A percentile compares a stretch with the other conserved stretches of the same genome.
Conservation (phyloP, 2,329 filamentous ascomycete genomes). For the Fusarium sp. region DNA sequence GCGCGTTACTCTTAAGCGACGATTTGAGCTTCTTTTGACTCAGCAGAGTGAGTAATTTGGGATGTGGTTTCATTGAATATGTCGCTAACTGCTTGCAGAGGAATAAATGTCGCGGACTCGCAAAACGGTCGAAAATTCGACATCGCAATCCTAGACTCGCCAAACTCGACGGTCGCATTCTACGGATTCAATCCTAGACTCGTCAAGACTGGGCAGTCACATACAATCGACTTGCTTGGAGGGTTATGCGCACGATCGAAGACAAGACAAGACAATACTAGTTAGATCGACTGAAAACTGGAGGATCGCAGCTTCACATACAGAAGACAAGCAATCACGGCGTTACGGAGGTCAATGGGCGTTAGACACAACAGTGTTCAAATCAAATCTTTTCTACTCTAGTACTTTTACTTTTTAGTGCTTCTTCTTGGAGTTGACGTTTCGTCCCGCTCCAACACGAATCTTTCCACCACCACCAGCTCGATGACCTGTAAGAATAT, state of each 20-base stretch:
- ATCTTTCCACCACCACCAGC: slow-evolving; percentile 72
- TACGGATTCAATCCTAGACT: neutral
- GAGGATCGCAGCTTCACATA: neutral
- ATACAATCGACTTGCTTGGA: too few species aligned
- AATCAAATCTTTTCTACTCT: slow-evolving; percentile 23
- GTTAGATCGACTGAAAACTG: neutral
- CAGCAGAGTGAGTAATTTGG: slow-evolving; percentile 77
- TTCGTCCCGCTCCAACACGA: slow-evolving; percentile 85
- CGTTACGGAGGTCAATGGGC: slow-evolving; percentile 38
- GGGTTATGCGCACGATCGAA: too few species aligned
- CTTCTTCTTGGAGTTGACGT: slow-evolving; percentile 82
- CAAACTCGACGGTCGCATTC: neutral
- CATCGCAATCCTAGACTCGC: too few species aligned
- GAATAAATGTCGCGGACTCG: too few species aligned
- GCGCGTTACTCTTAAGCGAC: slow-evolving; percentile 92
- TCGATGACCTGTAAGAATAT: slow-evolving; percentile 84
- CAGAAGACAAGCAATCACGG: neutral
- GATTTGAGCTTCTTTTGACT: slow-evolving; percentile 88
- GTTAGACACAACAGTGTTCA: slow-evolving; percentile 34
- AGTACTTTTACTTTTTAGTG: slow-evolving; percentile 48
- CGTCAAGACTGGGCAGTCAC: too few species aligned
- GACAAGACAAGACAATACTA: neutral
- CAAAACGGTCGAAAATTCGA: neutral
- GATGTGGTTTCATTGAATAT: too few species aligned
- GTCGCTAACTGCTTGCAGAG: too few species aligned